A percentile compares a stretch with the other conserved stretches of the same genome.
Conservation (phyloP, 2,329 filamentous ascomycete genomes). For the Colletotrichum tanaceti region DNA sequence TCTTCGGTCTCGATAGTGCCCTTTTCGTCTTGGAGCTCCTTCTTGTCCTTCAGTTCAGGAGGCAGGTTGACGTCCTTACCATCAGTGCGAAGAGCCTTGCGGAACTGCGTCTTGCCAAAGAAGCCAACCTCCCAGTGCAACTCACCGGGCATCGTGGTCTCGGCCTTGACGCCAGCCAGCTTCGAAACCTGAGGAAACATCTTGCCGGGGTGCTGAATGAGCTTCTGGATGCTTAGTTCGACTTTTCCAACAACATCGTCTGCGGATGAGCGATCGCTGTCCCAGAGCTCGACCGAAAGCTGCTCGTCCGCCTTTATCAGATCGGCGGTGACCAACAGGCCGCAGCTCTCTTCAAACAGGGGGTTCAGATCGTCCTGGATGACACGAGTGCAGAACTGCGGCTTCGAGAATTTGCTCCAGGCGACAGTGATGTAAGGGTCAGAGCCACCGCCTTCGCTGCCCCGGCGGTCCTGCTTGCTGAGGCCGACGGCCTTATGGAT, state of each 20-base stretch:
- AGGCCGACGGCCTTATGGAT: constrained; percentile 89
- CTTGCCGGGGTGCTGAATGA: constrained; percentile 92
- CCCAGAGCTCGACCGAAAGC: constrained; percentile 94
- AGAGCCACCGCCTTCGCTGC: constrained; percentile 85
- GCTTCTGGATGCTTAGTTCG: constrained; percentile 91
- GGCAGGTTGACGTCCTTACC: constrained; percentile 85
- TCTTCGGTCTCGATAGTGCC: constrained; percentile 77
- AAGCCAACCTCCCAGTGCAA: constrained; percentile 97
- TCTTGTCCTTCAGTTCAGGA: constrained; percentile 76
- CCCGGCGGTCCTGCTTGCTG: constrained; percentile 89
- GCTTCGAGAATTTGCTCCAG: constrained; percentile 97
- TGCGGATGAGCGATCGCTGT: constrained; percentile 90
- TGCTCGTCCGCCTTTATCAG: constrained; percentile 94
- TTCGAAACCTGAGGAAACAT: constrained; percentile 93
- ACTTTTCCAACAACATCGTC: constrained; percentile 97
- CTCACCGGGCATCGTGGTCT: constrained; percentile 90
- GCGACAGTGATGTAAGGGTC: constrained; percentile 96
- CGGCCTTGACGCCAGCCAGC: constrained; percentile 83
- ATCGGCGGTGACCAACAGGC: constrained; percentile 86
- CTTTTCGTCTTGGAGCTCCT: constrained; percentile 88
- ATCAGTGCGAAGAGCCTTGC: constrained; percentile 84
- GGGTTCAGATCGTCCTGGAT: constrained; percentile 96
- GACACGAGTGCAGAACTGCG: constrained; percentile 96
- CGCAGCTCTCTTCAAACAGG: constrained; percentile 88
- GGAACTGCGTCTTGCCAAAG: constrained; percentile 90